These are phyloP conservation scores for Acacia melanoxylon DNA, from an alignment of 306 rosid genomes.

Conservation along the genomic window DNA sequence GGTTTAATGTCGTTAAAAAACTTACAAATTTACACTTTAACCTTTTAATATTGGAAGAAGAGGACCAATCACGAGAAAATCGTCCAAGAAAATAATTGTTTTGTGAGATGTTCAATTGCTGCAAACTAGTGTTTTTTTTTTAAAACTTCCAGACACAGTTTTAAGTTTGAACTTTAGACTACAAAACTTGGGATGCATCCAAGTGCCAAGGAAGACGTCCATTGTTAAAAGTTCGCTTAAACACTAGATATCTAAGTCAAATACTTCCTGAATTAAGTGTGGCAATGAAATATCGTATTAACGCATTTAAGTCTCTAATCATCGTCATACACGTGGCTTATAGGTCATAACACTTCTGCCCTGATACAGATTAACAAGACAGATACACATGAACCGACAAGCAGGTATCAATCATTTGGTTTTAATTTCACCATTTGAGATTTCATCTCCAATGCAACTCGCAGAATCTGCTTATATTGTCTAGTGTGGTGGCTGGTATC, in stretches of 20 bases:
- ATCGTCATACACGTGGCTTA: neutral
- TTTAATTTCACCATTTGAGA: neutral
- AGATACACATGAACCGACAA: neutral
- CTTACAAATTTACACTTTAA: too few relatives aligned
- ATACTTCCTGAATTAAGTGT: neutral
- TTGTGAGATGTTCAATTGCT: too few relatives aligned
- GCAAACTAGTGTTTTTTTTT: too few relatives aligned
- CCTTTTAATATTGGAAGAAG: too few relatives aligned
- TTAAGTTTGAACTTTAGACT: neutral
- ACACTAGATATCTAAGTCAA: neutral
- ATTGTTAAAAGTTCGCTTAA: neutral
- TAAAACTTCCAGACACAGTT: too few relatives aligned
- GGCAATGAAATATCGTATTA: neutral
- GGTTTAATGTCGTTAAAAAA: too few relatives aligned
- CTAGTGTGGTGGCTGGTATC: slow-evolving; percentile 9
- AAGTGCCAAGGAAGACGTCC: neutral
- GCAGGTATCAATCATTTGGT: neutral
- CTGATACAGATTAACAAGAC: neutral
- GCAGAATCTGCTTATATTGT: slow-evolving; percentile 17
- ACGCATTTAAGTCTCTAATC: neutral
- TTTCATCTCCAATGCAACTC: slow-evolving; percentile 29
- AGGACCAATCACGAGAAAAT: too few relatives aligned
- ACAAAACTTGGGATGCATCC: neutral
- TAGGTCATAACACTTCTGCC: neutral
- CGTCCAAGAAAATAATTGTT: too few relatives aligned